These are phyloP conservation scores for Hermanozyma aechmeae DNA, from an alignment of 805 yeast species.

Conservation along the genomic window DNA sequence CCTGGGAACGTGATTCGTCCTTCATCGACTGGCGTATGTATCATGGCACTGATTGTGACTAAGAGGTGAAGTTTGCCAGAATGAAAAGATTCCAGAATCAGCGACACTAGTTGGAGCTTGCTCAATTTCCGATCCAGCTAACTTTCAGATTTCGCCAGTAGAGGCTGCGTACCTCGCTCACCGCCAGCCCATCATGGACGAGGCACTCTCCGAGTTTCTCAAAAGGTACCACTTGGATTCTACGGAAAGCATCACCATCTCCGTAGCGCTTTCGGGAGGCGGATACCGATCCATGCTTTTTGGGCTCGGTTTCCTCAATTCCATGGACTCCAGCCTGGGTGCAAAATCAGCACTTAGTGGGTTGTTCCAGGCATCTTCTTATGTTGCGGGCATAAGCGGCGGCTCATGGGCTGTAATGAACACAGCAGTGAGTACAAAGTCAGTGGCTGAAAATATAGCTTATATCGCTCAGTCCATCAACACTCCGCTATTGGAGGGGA, in stretches of 20 bases:
- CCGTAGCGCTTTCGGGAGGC: neutral
- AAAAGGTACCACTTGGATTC: neutral
- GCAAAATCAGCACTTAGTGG: neutral
- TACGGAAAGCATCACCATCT: neutral
- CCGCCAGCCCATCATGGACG: neutral
- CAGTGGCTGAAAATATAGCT: constrained; percentile 8
- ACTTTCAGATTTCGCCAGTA: too few species aligned
- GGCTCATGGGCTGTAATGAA: constrained; percentile 63
- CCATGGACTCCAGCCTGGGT: neutral
- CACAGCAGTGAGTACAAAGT: constrained; percentile 22
- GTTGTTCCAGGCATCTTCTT: constrained; percentile 14
- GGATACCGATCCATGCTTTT: neutral
- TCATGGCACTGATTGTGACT: neutral
- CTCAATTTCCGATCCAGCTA: neutral
- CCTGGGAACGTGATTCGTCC: neutral
- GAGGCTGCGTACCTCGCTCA: neutral
- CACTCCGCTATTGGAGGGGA: constrained; percentile 44
- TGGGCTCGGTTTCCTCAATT: neutral
- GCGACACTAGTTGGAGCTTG: neutral
- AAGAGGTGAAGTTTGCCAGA: neutral
- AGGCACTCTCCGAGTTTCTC: neutral
- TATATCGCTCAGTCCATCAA: constrained; percentile 32
- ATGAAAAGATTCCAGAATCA: neutral
- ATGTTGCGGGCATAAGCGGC: constrained; percentile 61
- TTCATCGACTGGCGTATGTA: neutral